phyloP scores from a whole-genome alignment of 2,329 filamentous ascomycete species.

The Sordariomycetes sp. region DNA sequence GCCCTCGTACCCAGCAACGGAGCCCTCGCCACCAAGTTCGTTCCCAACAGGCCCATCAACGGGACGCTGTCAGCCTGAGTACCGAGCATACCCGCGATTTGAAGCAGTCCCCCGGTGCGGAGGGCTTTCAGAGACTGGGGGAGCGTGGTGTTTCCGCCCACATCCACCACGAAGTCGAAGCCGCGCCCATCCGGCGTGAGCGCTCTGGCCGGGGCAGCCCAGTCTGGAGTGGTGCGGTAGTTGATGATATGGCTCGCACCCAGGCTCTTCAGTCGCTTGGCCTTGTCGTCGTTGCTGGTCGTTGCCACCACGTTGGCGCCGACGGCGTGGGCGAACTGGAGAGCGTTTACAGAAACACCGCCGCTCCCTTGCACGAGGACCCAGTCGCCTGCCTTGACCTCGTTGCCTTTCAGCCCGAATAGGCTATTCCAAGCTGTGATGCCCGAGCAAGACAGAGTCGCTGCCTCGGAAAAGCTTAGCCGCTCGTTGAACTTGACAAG shows the following conservation, averaged over 20 bases:
- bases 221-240: conserved; percentile 47
- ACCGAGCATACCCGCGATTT: conserved; percentile 19
- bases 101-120: conserved; percentile 20
- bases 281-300: conserved; percentile 48
- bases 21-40: conserved; percentile 17
- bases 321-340: conserved; percentile 13
- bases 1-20: conserved; percentile 14
- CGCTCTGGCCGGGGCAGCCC: conserved; percentile 48
- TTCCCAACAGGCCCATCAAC: conserved; percentile 13
- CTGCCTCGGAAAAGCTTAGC: conserved; percentile 25
- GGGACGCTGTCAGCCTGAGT: conserved; percentile 15
- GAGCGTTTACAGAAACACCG: conserved; percentile 25
- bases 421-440: conserved; percentile 44
- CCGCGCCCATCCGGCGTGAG: conserved; percentile 37
- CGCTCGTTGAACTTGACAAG: conserved; percentile 42
- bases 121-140: conserved; percentile 43
- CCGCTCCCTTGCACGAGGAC: conserved; percentile 29
- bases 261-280: conserved; percentile 38
- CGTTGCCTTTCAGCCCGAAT: conserved; percentile 31
- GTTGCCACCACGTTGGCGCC: conserved; percentile 3
- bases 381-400: conserved; percentile 24
- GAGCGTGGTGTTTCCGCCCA: conserved; percentile 57
- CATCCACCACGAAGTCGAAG: conserved; percentile 55
- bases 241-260: conserved; percentile 53
- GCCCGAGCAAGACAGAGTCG: conserved; percentile 37